Conservation (phyloP, 441 rosid genomes). For the Corymbia citriodora region DNA sequence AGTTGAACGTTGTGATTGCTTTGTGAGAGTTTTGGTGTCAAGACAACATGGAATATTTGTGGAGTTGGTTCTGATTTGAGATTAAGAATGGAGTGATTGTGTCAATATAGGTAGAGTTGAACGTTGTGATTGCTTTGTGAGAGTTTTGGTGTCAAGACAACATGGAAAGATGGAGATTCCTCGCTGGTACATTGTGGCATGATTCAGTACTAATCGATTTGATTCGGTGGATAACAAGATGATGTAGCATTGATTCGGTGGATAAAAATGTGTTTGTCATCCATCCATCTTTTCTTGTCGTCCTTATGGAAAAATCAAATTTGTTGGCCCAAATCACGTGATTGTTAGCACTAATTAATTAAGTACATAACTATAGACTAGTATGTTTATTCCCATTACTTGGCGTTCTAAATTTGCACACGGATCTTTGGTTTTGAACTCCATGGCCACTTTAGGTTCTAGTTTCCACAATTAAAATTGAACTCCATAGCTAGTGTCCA, state of each 20-base stretch:
- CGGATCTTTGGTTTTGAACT: background rate
- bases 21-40: background rate
- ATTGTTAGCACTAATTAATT: background rate
- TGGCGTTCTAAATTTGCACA: background rate
- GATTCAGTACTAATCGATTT: background rate
- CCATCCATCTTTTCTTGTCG: background rate
- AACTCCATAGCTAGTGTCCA: background rate
- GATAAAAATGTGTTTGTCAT: background rate
- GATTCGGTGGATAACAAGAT: background rate
- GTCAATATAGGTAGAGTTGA: background rate
- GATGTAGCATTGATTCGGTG: too few relatives aligned
- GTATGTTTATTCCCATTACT: background rate
- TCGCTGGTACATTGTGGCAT: background rate
- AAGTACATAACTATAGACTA: background rate
- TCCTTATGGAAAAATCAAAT: background rate
- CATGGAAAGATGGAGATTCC: background rate
- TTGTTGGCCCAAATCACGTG: rapidly evolving
- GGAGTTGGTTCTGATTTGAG: too few relatives aligned
- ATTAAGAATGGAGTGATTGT: too few relatives aligned
- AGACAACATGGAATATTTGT: too few relatives aligned
- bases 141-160: background rate
- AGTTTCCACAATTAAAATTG: background rate
- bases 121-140: background rate
- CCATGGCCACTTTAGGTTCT: background rate
- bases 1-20: background rate